A percentile compares a stretch with the other conserved stretches of the same genome.
These are phyloP conservation scores for Hypoxylon sp. DNA, from an alignment of 2,329 filamentous ascomycete genomes.

Conservation along the genomic window DNA sequence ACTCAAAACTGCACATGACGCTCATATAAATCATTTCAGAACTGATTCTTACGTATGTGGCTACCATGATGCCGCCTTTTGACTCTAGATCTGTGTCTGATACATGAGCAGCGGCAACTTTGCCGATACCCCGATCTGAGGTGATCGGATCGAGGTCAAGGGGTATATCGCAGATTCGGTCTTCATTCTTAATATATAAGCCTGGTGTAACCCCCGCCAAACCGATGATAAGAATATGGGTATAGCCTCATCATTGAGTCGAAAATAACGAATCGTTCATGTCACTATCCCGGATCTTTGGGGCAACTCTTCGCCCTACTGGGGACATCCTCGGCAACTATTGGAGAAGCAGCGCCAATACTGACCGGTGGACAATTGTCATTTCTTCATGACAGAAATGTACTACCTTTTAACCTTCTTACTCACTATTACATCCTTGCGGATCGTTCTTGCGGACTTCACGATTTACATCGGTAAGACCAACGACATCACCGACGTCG, in stretches of 20 bases:
- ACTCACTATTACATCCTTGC: neutral
- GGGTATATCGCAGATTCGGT: neutral
- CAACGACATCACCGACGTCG: conserved; percentile 35
- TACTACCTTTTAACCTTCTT: neutral
- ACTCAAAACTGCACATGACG: conserved; percentile 1
- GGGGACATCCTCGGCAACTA: conserved; percentile 6
- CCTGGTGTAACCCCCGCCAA: neutral
- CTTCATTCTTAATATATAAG: conserved; percentile 17
- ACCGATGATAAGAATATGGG: neutral
- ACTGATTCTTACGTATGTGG: conserved; percentile 22
- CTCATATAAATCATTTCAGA: neutral
- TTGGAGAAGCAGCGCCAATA: neutral
- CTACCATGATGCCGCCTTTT: neutral
- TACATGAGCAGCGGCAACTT: neutral
- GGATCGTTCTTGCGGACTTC: conserved; percentile 22
- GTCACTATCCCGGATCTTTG: neutral
- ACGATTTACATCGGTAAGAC: conserved; percentile 34
- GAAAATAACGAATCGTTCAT: neutral
- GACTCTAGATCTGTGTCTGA: neutral
- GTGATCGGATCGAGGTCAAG: conserved; percentile 3
- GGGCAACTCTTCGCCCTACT: conserved; percentile 16
- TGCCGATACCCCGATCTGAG: conserved; percentile 6
- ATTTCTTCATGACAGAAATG: conserved; percentile 12
- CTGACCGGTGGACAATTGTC: neutral
- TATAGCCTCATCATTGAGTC: neutral